These are phyloP conservation scores for Raddia distichophylla DNA, from an alignment of 176 grass and related monocot genomes.

Conservation along the genomic window DNA sequence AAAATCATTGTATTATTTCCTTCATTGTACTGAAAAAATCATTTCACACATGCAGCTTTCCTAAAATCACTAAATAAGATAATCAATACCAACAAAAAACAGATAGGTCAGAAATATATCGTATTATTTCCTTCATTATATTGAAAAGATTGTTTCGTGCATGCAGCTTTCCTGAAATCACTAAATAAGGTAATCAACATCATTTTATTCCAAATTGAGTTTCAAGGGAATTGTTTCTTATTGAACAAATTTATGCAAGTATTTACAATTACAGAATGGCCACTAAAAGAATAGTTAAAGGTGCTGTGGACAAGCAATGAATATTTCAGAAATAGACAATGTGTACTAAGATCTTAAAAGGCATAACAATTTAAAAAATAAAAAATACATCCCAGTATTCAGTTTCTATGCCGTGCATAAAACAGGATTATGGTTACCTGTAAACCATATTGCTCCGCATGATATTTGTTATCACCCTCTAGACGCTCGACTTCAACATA, in stretches of 20 bases:
- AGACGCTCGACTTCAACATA: constrained; percentile 98
- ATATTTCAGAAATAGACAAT: not conserved
- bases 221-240: not conserved
- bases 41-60: not conserved
- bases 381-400: constrained; percentile 20
- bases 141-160: constrained; percentile 17
- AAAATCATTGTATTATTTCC: constrained; percentile 10
- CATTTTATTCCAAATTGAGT: not conserved
- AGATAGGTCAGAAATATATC: constrained; percentile 17
- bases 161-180: not conserved
- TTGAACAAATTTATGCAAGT: constrained; percentile 24
- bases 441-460: constrained; percentile 85
- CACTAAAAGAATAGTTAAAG: not conserved
- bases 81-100: constrained; percentile 21
- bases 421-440: constrained; percentile 58
- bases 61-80: constrained; percentile 3
- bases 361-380: constrained; percentile 18
- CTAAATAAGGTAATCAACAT: not conserved
- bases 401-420: constrained; percentile 1
- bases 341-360: not conserved
- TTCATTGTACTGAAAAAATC: constrained; percentile 7
- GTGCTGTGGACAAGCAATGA: not conserved
- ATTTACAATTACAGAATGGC: constrained; percentile 13
- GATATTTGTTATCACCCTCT: constrained; percentile 99
- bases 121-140: constrained; percentile 17